phyloP scores from a whole-genome alignment of 192 early-diverging fungal genomes.

The Umbelopsis sp. region DNA sequence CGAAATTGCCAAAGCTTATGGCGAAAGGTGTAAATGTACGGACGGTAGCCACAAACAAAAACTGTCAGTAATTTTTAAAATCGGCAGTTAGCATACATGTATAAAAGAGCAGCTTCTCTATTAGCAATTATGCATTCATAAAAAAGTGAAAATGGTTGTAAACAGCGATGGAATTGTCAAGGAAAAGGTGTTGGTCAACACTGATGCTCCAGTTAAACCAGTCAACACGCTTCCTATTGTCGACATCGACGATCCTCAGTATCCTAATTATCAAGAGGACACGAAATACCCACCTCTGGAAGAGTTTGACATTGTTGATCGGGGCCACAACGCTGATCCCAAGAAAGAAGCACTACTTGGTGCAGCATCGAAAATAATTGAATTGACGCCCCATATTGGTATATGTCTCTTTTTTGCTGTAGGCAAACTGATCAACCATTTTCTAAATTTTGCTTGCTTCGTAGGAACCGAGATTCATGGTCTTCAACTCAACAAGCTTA shows the following conservation, averaged over 20 bases:
- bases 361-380: slow-evolving; percentile 54
- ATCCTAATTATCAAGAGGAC: slow-evolving; percentile 6
- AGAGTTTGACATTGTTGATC: slow-evolving; percentile 28
- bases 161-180: slow-evolving; percentile 1
- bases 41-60: neutral
- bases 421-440: too few species aligned
- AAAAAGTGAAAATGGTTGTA: neutral
- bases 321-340: slow-evolving; percentile 53
- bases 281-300: slow-evolving; percentile 30
- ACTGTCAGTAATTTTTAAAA: neutral
- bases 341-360: slow-evolving; percentile 57
- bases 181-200: neutral
- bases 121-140: too few species aligned
- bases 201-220: neutral
- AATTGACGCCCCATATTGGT: slow-evolving; percentile 63
- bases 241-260: slow-evolving; percentile 9
- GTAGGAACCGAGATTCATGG: slow-evolving; percentile 62
- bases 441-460: too few species aligned
- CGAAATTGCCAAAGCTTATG: slow-evolving; percentile 2
- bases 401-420: too few species aligned
- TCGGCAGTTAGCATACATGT: neutral
- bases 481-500: slow-evolving; percentile 57
- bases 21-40: neutral
- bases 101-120: too few species aligned
- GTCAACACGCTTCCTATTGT: neutral